A percentile compares a stretch with the other conserved stretches of the same genome.
Conservation (phyloP, 1,284 basidiomycete genomes). For the Sanghuangporus baumii region DNA sequence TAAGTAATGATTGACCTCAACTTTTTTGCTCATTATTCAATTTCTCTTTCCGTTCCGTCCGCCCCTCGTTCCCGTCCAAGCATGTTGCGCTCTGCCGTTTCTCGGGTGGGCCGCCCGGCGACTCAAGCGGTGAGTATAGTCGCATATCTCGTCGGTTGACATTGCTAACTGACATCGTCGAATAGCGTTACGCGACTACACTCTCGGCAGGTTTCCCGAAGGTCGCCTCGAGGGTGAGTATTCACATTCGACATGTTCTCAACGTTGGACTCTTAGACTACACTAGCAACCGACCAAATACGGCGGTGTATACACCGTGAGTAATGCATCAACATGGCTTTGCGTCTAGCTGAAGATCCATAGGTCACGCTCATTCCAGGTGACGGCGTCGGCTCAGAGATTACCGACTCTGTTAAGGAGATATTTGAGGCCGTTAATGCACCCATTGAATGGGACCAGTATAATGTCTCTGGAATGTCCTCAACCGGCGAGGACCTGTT, state of each 20-base stretch:
- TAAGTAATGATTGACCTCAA: slow-evolving; percentile 8
- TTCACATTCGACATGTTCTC: slow-evolving; percentile 1
- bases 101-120: slow-evolving; percentile 50
- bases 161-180: background rate
- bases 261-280: background rate
- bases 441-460: slow-evolving; percentile 99
- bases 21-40: slow-evolving; percentile 12
- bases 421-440: slow-evolving; percentile 97
- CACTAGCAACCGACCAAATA: slow-evolving; percentile 85
- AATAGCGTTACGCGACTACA: slow-evolving; percentile 68
- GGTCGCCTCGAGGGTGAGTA: slow-evolving; percentile 60
- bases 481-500: slow-evolving; percentile 92
- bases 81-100: slow-evolving; percentile 67
- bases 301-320: slow-evolving; percentile 86
- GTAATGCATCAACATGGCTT: slow-evolving; percentile 28
- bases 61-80: slow-evolving; percentile 22
- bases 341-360: slow-evolving; percentile 20
- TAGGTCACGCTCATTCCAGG: slow-evolving; percentile 93
- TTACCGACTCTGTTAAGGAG: slow-evolving; percentile 98
- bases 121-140: slow-evolving; percentile 43
- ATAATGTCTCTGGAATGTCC: slow-evolving; percentile 95
- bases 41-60: slow-evolving; percentile 25
- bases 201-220: slow-evolving; percentile 77
- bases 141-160: background rate
- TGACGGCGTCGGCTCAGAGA: slow-evolving; percentile 96